Conservation (phyloP, 306 rosid genomes). For the Inga laurina region DNA sequence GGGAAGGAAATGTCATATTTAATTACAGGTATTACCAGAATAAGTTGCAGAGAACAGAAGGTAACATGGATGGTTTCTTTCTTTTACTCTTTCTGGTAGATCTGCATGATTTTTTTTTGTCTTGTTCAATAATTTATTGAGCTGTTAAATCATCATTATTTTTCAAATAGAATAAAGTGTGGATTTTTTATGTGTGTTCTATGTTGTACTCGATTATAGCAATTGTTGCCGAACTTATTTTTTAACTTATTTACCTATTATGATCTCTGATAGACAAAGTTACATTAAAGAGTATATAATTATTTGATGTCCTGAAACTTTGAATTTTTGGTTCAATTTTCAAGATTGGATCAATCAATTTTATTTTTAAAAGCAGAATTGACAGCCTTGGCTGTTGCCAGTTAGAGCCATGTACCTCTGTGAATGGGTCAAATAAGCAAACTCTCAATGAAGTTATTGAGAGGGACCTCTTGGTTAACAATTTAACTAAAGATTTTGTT, state of each 20-base stretch:
- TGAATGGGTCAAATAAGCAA: neutral
- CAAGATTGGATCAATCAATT: neutral
- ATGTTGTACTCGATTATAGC: neutral
- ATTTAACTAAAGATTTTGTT: too few species aligned
- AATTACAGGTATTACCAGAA: constrained; percentile 79
- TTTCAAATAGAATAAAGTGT: neutral
- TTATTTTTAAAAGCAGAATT: neutral
- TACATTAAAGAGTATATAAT: neutral
- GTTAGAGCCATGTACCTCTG: constrained; percentile 1
- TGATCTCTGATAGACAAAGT: neutral
- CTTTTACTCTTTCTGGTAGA: constrained; percentile 5
- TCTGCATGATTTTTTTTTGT: constrained; percentile 8
- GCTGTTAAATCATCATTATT: constrained; percentile 6
- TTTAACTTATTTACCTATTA: neutral
- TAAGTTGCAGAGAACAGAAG: constrained; percentile 71
- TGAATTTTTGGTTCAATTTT: neutral
- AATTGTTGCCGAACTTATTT: neutral
- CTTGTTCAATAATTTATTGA: neutral
- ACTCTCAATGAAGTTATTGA: too few species aligned
- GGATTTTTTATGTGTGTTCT: neutral
- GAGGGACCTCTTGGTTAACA: too few species aligned
- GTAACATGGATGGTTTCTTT: constrained; percentile 43
- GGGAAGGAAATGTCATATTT: constrained; percentile 72
- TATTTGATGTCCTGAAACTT: neutral
- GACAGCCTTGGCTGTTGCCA: neutral